Evolutionary conservation across 2,329 filamentous ascomycete genomes (phyloP), one percentile per base, ranked within the genome.

Genomic region (Colletotrichum spaethianum): DNA sequence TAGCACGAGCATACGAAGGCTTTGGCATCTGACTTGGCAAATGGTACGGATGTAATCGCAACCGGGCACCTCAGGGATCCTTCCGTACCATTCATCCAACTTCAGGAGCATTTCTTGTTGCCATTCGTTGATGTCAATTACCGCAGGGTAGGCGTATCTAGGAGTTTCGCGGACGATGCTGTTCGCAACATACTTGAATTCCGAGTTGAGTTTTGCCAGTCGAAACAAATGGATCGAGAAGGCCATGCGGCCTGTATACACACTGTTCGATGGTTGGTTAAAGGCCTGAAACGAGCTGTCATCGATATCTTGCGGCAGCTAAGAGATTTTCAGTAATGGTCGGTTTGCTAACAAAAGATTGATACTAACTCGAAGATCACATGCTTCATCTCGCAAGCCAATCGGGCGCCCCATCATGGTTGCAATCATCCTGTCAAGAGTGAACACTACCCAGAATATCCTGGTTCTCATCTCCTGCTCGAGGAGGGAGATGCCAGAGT

Each of bases 321-420:
- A n/a, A 1, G 6, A 2, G 1, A 28, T 6, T 0, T 20, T 81
- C 36, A 80, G 74, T 36, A 61, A 33, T 63, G 72, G 20, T 50
- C 14, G 9, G 6, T n/a, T 5, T 12, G 3, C 5, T 23, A 3
- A 20, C 18, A 16, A 40, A n/a, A 40, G 6, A 12, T 5, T 26
- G 2, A 0, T 3, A 74, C 80, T 76, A 73, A 88, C 86, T 44
- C 86, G 78, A 20, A 88, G 78, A 20, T 89, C 87, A 50, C 87
- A 88, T 0, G 86, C 87, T 73, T 90, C 88, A 56, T 90, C 88
- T 56, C 87, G 80, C 2, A 90, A 75, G 0, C 87, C 87, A 62
- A 90, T 87, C 0, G 88, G 88, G 1, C 88, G 81, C 0, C 88
- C 88, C 86, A 90, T 87, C 79, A 88, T 89, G 0, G 87, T 90